phyloP scores from a whole-genome alignment of 2,329 filamentous ascomycete species.

The Beauveria asiatica region DNA sequence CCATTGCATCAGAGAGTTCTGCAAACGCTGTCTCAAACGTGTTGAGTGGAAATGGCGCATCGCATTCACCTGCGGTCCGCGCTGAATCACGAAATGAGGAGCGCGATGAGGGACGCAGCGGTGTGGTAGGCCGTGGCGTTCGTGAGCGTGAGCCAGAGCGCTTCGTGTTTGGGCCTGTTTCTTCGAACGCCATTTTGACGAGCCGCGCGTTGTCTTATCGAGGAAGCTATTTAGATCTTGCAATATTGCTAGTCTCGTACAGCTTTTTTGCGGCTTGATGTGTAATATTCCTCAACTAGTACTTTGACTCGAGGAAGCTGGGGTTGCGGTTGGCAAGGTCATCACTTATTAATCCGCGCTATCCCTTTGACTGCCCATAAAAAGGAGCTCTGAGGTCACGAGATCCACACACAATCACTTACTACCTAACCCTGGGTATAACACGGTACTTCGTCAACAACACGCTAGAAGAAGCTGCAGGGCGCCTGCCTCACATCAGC shows the following conservation, averaged over 20 bases:
- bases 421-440: too few species aligned
- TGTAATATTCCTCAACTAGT: too few species aligned
- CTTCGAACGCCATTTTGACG: slow-evolving; percentile 21
- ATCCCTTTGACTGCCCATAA: too few species aligned
- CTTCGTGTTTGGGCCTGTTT: slow-evolving; percentile 21
- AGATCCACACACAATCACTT: too few species aligned
- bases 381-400: too few species aligned
- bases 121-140: slow-evolving; percentile 77
- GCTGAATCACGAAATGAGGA: slow-evolving; percentile 78
- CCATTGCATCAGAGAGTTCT: slow-evolving; percentile 87
- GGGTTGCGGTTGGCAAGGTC: not conserved
- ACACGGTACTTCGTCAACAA: too few species aligned
- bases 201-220: not conserved
- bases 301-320: not conserved
- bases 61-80: slow-evolving; percentile 41
- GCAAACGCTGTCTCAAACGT: slow-evolving; percentile 83
- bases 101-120: slow-evolving; percentile 80
- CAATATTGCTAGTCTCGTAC: too few species aligned
- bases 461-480: too few species aligned
- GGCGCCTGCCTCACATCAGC: too few species aligned
- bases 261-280: too few species aligned
- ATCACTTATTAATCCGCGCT: not conserved
- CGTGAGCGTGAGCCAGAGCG: slow-evolving; percentile 53
- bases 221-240: not conserved
- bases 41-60: slow-evolving; percentile 62